Base-by-base conservation (phyloP, 78 protist genomes). In the Protostelium mycophagum region DNA sequence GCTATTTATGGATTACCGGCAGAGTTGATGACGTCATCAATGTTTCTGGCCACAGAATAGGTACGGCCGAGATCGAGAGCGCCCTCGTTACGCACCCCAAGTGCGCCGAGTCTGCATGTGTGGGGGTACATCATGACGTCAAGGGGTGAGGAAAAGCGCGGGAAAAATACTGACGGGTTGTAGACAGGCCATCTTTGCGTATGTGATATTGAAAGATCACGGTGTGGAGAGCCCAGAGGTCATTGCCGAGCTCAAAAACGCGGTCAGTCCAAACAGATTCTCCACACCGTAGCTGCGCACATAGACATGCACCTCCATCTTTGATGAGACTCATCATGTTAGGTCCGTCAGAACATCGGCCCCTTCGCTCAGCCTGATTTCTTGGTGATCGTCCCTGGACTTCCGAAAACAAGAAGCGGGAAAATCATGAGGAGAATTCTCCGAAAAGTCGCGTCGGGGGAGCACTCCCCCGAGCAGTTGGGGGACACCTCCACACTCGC, bases 1-100 rank as follows among this genome's bases (percentile, higher is more conserved):
- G 99, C 38, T 96, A 97, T 90, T 88, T 88, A 34, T 95, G 97
- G 97, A 88, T 97, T 87, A 95, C 94, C 29, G 99, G 99, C 36
- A 88, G 99, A 34, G 97, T 97, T 0, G 99, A 98, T 86, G 95
- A 91, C 37, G 97, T 97, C 34, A 87, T 95, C 87, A 97, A 96
- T 88, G 98, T 97, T 63, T 87, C 96, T 0, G 99, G 99, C 10
- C 99, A 98, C 89, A 92, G 99, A 34, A 37, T 99, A 0, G 99
- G 99, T 28, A 96, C 99, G 0, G 98, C 98, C 0, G 99, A 99
- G 88, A 51, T 97, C 1, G 99, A 97, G 86, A 83, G 88, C 34
- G 98, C 96, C 0, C 36, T 97, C 10, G 97, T 94, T 1, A 90
- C 95, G 9, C 93, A 83, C 83, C 51, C 35, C 1, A 28, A 51